Evolutionary conservation across 371 early-diverging fungal genomes (phyloP).

Genomic region (Batrachochytrium dendrobatidis): DNA sequence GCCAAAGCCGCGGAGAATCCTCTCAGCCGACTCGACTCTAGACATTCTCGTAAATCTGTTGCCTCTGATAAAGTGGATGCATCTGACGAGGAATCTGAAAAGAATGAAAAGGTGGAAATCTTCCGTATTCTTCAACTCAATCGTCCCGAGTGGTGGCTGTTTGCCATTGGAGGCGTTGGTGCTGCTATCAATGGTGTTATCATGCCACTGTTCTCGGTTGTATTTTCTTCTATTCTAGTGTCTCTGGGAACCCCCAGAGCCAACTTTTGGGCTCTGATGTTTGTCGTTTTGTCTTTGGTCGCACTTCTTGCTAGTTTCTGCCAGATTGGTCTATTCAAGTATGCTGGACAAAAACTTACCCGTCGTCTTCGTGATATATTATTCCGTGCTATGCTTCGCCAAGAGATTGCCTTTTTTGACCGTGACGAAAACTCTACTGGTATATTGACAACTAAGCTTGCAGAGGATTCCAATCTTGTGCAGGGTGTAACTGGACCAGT

Average conservation of each 20-base stretch:
- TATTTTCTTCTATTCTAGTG: conserved; percentile 13
- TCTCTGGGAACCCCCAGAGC: background rate
- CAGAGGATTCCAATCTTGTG: conserved; percentile 72
- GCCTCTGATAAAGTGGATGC: background rate
- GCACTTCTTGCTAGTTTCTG: conserved; percentile 39
- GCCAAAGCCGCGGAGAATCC: background rate
- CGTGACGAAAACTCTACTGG: conserved; percentile 73
- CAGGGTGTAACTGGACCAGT: conserved; percentile 33
- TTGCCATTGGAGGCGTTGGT: conserved; percentile 21
- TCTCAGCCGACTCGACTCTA: background rate
- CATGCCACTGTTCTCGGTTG: conserved; percentile 15
- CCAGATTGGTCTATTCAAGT: conserved; percentile 23
- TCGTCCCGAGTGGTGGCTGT: conserved; percentile 25
- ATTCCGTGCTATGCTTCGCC: conserved; percentile 57
- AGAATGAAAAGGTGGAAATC: conserved; percentile 6
- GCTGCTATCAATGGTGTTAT: conserved; percentile 22
- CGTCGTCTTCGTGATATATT: conserved; percentile 45
- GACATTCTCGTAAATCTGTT: background rate
- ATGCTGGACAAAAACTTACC: conserved; percentile 43
- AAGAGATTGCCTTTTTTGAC: conserved; percentile 87
- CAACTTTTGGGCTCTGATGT: conserved; percentile 26
- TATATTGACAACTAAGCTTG: conserved; percentile 70
- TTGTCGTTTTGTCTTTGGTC: conserved; percentile 21
- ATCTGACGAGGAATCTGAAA: background rate
- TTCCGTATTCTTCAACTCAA: conserved; percentile 20